Conservation (phyloP, 2,329 filamentous ascomycete species). For the Pezicula rhizophila region DNA sequence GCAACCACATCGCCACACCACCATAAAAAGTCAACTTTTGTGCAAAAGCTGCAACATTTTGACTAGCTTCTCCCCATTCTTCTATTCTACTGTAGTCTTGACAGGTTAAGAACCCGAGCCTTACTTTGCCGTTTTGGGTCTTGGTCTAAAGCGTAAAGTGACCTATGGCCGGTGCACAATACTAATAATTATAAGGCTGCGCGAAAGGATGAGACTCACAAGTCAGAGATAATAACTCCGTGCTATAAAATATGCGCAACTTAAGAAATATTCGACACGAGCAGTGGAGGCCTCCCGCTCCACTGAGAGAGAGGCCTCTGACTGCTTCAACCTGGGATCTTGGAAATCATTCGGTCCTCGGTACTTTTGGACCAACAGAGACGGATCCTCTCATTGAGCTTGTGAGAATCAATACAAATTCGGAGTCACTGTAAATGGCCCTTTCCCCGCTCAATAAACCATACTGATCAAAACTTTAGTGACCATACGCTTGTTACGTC, state of each 20-base stretch:
- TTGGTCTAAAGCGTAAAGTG: too few species aligned
- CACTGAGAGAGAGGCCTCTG: slow-evolving; percentile 45
- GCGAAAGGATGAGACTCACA: not conserved
- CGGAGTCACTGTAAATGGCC: slow-evolving; percentile 23
- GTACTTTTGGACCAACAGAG: slow-evolving; percentile 74
- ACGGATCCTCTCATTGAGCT: slow-evolving; percentile 69
- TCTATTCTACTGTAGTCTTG: slow-evolving; percentile 5
- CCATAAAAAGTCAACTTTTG: too few species aligned
- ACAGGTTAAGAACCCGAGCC: not conserved
- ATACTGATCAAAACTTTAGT: slow-evolving; percentile 21
- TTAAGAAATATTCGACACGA: slow-evolving; percentile 71
- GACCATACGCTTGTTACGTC: slow-evolving; percentile 54
- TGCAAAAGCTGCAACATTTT: too few species aligned
- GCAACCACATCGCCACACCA: slow-evolving; percentile 1
- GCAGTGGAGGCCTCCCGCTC: slow-evolving; percentile 53
- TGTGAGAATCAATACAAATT: slow-evolving; percentile 43
- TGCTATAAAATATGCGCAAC: slow-evolving; percentile 65
- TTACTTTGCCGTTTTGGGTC: not conserved
- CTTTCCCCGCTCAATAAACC: slow-evolving; percentile 31
- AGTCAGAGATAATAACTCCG: not conserved
- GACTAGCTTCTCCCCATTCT: not conserved
- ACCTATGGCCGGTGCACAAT: not conserved
- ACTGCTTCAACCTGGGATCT: slow-evolving; percentile 84
- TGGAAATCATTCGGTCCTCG: slow-evolving; percentile 69
- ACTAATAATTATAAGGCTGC: not conserved